Percentiles rank a stretch among this genome's conserved stretches.
Evolutionary conservation across 106 monocot species (phyloP).

Genomic region (Acanthochlamys bracteata): DNA sequence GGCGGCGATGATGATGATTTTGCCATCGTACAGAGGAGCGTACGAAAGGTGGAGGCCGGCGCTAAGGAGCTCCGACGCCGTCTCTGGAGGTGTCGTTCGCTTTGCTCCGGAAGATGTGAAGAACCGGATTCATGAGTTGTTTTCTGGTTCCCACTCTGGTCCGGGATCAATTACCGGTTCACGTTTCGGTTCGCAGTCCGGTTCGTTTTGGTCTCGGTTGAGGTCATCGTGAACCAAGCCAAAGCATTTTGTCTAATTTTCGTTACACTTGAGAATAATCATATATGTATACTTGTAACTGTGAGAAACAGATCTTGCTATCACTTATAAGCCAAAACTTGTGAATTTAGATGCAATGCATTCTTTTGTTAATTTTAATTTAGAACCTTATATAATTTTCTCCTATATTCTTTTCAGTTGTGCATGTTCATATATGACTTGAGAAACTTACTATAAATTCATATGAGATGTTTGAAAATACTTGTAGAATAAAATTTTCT

Average conservation of each 20-base stretch:
- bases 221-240: neutral
- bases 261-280: neutral
- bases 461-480: too few species aligned
- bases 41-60: neutral
- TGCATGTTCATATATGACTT: too few species aligned
- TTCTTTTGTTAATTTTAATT: too few species aligned
- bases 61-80: neutral
- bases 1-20: constrained; percentile 4
- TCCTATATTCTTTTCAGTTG: too few species aligned
- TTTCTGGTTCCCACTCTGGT: neutral
- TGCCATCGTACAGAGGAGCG: constrained; percentile 1
- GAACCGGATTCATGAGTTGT: neutral
- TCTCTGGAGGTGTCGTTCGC: neutral
- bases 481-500: too few species aligned
- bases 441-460: too few species aligned
- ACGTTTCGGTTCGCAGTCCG: neutral
- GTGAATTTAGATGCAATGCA: too few species aligned
- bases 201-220: neutral
- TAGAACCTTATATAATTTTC: too few species aligned
- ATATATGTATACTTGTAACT: neutral
- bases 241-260: neutral
- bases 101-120: constrained; percentile 4
- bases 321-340: too few species aligned
- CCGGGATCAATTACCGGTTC: neutral
- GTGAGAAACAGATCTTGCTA: too few species aligned